Evolutionary conservation across 768 basidiomycete species (phyloP).

Genomic region (Ephemerocybe angulata): DNA sequence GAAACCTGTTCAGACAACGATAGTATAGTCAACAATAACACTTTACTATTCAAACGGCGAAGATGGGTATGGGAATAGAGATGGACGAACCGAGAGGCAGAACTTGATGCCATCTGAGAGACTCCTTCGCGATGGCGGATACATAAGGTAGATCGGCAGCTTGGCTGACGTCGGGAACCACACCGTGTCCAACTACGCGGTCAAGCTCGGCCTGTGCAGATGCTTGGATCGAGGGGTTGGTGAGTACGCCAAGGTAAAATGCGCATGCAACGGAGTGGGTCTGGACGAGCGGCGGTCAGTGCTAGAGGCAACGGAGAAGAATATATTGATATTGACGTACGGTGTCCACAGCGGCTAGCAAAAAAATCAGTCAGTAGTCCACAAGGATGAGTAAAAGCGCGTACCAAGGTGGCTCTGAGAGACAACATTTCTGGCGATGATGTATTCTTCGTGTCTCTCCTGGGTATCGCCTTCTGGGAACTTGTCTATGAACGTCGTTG

Average conservation of each 20-base stretch:
- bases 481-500: not conserved
- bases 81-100: conserved; percentile 10
- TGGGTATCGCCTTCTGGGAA: not conserved
- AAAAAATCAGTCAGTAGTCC: not conserved
- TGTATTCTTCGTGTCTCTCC: not conserved
- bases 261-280: not conserved
- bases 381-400: not conserved
- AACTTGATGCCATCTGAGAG: conserved; percentile 18
- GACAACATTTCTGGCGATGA: not conserved
- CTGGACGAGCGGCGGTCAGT: not conserved
- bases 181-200: conserved; percentile 27
- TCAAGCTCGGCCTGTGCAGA: conserved; percentile 43
- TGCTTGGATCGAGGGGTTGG: conserved; percentile 32
- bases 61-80: not conserved
- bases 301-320: not conserved
- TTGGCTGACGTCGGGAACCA: conserved; percentile 30
- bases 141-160: conserved; percentile 31
- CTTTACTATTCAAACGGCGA: not conserved
- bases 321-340: not conserved
- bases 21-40: not conserved
- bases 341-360: conserved; percentile 1
- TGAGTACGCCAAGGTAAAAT: conserved; percentile 27
- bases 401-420: not conserved
- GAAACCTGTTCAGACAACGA: not conserved
- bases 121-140: conserved; percentile 31